A percentile compares a stretch with the other conserved stretches of the same genome.
Conservation (phyloP, 2,329 filamentous ascomycete genomes). For the Metarhizium brunneum region DNA sequence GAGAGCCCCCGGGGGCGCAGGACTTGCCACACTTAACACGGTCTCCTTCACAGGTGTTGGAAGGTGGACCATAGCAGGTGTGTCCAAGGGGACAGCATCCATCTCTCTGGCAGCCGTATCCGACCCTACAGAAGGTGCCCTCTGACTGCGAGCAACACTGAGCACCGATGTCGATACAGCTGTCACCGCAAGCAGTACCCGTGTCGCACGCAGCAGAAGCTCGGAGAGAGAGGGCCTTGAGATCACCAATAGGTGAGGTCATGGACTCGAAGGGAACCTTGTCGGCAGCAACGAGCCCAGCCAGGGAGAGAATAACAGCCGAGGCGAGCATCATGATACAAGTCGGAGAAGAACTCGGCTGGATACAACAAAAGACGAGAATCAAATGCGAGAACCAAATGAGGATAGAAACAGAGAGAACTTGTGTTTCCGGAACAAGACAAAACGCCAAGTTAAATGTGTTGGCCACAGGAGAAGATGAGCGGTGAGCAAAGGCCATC, state of each 20-base stretch:
- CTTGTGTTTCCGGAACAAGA: no score
- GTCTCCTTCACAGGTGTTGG: background rate
- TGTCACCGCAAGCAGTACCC: slow-evolving; percentile 16
- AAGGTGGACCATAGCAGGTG: slow-evolving; percentile 10
- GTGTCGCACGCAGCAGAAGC: slow-evolving; percentile 12
- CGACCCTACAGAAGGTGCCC: slow-evolving; percentile 8
- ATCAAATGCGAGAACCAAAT: no score
- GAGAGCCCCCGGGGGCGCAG: slow-evolving; percentile 13
- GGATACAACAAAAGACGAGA: background rate
- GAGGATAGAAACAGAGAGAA: no score
- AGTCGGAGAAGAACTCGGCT: background rate
- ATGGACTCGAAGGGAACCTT: background rate
- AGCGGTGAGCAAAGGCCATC: no score
- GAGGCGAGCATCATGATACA: slow-evolving; percentile 15
- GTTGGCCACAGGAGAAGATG: no score
- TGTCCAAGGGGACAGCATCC: slow-evolving; percentile 23
- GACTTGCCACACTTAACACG: slow-evolving; percentile 11
- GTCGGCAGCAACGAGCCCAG: slow-evolving; percentile 15
- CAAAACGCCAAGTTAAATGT: background rate
- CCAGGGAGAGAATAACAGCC: slow-evolving; percentile 16
- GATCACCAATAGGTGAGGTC: slow-evolving; percentile 9
- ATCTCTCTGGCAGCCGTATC: slow-evolving; percentile 6
- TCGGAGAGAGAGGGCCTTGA: slow-evolving; percentile 12
- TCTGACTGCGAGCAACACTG: slow-evolving; percentile 17
- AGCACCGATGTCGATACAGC: slow-evolving; percentile 20